Percentiles rank a stretch among this genome's conserved stretches.
Evolutionary conservation across 2,329 filamentous ascomycete species (phyloP).

Genomic region (Drechslerella dactyloides): DNA sequence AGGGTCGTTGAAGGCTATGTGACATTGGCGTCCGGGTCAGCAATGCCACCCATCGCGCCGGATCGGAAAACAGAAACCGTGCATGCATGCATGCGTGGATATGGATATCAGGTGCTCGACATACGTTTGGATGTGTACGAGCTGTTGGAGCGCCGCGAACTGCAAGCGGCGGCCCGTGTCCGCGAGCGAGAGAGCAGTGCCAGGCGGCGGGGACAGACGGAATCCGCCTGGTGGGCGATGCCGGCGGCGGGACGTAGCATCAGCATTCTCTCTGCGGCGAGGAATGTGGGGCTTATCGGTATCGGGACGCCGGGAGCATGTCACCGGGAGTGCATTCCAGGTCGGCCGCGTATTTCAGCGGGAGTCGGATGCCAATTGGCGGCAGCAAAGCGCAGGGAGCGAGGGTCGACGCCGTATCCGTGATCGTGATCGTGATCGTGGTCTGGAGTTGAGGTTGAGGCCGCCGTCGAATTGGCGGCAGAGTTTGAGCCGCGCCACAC

Average conservation of each 20-base stretch:
- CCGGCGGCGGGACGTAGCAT: slow-evolving; percentile 31
- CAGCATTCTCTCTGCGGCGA: slow-evolving; percentile 1
- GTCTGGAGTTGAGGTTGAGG: neutral
- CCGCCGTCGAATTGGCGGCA: neutral
- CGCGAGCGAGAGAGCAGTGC: slow-evolving; percentile 25
- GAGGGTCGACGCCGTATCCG: neutral
- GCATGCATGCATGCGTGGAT: too few relatives aligned
- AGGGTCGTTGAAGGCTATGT: neutral
- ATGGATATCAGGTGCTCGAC: neutral
- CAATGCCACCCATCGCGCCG: neutral
- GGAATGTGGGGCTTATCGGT: slow-evolving; percentile 7
- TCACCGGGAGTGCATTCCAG: slow-evolving; percentile 2
- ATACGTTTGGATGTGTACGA: slow-evolving; percentile 7
- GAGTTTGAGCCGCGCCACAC: slow-evolving; percentile 10
- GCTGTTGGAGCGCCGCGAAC: neutral
- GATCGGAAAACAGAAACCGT: too few relatives aligned
- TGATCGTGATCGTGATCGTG: slow-evolving; percentile 2
- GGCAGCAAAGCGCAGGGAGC: too few relatives aligned
- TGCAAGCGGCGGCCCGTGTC: neutral
- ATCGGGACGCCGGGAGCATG: slow-evolving; percentile 32
- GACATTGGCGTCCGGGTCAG: neutral
- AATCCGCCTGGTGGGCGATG: slow-evolving; percentile 29
- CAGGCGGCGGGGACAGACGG: slow-evolving; percentile 21
- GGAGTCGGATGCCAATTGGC: neutral
- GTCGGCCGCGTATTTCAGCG: neutral